Evolutionary conservation across 768 basidiomycete species (phyloP).

Genomic region (Lyophyllum atratum): DNA sequence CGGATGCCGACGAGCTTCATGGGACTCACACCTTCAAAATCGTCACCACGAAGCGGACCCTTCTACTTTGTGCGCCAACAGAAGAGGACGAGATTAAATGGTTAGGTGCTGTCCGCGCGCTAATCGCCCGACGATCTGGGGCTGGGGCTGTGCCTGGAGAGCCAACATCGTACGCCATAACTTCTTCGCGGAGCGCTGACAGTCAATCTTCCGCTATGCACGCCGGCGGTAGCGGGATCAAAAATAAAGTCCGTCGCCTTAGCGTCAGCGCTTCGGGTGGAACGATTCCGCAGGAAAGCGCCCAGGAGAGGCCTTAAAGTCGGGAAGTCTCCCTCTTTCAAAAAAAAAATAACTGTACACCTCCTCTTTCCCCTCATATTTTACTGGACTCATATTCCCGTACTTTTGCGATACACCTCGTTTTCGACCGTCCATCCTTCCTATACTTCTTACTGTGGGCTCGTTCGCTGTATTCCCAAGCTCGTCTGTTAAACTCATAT

Average conservation of each 20-base stretch:
- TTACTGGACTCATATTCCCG: constrained; percentile 1
- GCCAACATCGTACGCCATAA: constrained; percentile 27
- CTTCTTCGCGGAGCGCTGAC: constrained; percentile 16
- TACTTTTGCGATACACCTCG: not conserved
- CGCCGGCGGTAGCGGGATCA: constrained; percentile 36
- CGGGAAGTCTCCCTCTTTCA: not conserved
- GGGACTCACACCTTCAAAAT: constrained; percentile 85
- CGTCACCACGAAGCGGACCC: constrained; percentile 89
- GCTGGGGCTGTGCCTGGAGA: constrained; percentile 53
- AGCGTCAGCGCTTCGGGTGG: constrained; percentile 41
- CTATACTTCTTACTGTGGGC: constrained; percentile 1
- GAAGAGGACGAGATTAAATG: constrained; percentile 99
- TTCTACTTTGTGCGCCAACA: constrained; percentile 88
- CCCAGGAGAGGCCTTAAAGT: constrained; percentile 18
- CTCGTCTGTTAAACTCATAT: not conserved
- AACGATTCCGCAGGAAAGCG: constrained; percentile 22
- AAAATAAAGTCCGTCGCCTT: constrained; percentile 48
- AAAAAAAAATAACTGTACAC: constrained; percentile 1
- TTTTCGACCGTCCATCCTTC: not conserved
- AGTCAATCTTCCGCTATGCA: constrained; percentile 11
- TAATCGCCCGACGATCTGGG: constrained; percentile 75
- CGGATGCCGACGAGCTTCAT: constrained; percentile 45
- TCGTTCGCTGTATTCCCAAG: not conserved
- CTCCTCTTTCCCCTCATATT: not conserved
- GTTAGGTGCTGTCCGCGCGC: constrained; percentile 91